These are phyloP conservation scores for Colletotrichum graminicola DNA, from an alignment of 2,329 filamentous ascomycete species.

Conservation along the genomic window DNA sequence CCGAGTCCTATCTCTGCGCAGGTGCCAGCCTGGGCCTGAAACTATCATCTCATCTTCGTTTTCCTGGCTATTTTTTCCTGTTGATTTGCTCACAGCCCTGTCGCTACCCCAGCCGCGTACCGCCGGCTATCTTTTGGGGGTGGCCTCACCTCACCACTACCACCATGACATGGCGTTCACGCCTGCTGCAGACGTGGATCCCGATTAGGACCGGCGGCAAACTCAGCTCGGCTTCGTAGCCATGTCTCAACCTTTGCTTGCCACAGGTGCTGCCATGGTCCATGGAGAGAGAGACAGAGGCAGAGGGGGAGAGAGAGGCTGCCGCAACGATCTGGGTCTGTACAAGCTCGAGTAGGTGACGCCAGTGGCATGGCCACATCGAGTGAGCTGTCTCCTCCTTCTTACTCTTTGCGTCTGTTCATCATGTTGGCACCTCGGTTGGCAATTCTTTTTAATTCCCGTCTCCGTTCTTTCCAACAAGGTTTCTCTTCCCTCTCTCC, in stretches of 20 bases:
- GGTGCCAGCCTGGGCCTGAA: slow-evolving; percentile 39
- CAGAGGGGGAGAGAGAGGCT: slow-evolving; percentile 2
- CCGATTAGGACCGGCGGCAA: slow-evolving; percentile 32
- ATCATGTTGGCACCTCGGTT: slow-evolving; percentile 39
- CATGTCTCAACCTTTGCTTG: slow-evolving; percentile 37
- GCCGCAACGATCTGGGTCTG: slow-evolving; percentile 25
- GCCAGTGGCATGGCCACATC: slow-evolving; percentile 19
- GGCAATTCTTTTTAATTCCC: slow-evolving; percentile 40
- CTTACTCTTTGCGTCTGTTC: slow-evolving; percentile 19
- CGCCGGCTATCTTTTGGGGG: slow-evolving; percentile 14
- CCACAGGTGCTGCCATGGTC: slow-evolving; percentile 18
- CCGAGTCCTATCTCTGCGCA: slow-evolving; percentile 34
- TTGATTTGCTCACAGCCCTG: slow-evolving; percentile 39
- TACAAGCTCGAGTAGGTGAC: slow-evolving; percentile 34
- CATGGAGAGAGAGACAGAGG: not conserved
- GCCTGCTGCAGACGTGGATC: slow-evolving; percentile 38
- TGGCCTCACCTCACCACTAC: slow-evolving; percentile 32
- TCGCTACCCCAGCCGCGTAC: slow-evolving; percentile 33
- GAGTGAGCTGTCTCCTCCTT: slow-evolving; percentile 37
- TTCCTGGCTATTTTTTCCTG: slow-evolving; percentile 10
- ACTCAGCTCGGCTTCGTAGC: slow-evolving; percentile 24
- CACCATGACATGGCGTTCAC: slow-evolving; percentile 36
- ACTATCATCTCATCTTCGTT: slow-evolving; percentile 32
- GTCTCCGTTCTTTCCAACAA: slow-evolving; percentile 25
- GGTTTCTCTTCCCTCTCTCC: slow-evolving; percentile 5